phyloP scores from a whole-genome alignment of 1,284 basidiomycete species.

The Thecaphora frezii region DNA sequence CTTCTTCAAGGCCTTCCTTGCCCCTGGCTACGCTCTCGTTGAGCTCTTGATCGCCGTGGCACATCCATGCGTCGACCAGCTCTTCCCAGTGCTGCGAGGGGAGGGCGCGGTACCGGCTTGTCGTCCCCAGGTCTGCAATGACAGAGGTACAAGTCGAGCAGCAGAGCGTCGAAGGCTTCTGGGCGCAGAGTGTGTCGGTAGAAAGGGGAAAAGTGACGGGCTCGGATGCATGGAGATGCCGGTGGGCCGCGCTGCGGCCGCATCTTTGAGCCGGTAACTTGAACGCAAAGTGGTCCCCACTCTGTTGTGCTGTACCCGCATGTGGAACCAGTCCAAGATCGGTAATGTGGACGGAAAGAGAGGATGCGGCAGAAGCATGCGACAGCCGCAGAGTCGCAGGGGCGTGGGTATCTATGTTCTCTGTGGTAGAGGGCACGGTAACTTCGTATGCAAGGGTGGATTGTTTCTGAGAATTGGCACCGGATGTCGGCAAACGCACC shows the following conservation, averaged over 20 bases:
- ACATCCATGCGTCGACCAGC: constrained; percentile 96
- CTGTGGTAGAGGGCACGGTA: too few species aligned
- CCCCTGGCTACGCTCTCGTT: constrained; percentile 12
- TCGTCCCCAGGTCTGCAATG: too few species aligned
- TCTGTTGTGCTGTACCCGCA: not conserved
- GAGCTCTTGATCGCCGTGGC: constrained; percentile 77
- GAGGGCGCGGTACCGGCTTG: constrained; percentile 71
- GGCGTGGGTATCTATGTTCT: not conserved
- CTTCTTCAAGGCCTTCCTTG: not conserved
- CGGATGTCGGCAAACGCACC: too few species aligned
- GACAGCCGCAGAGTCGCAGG: not conserved
- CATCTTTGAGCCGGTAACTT: not conserved
- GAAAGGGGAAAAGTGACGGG: not conserved
- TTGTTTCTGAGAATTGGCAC: too few species aligned
- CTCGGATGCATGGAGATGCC: not conserved
- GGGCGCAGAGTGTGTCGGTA: not conserved
- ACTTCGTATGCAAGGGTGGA: not conserved
- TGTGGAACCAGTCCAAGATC: not conserved
- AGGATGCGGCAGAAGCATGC: not conserved
- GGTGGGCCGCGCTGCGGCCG: not conserved
- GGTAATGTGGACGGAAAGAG: not conserved
- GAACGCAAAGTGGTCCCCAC: not conserved
- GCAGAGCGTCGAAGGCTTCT: not conserved
- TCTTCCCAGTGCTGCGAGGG: constrained; percentile 96
- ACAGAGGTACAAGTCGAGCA: not conserved